A percentile compares a stretch with the other conserved stretches of the same genome.
Evolutionary conservation across 768 basidiomycete genomes (phyloP).

Genomic region (Gymnopilus junonius): DNA sequence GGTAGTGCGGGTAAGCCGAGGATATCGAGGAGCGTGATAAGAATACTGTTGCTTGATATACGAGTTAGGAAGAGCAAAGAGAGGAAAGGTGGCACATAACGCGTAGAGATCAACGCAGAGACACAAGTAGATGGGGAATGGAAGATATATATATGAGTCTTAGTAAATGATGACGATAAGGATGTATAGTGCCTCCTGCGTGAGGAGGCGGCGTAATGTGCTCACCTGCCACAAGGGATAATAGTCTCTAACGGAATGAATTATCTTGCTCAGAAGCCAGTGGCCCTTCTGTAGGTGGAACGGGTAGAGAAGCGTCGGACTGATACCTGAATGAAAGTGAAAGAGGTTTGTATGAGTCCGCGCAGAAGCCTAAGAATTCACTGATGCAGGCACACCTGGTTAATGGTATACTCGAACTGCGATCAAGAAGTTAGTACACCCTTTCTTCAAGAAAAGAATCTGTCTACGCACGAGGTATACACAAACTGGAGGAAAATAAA

Average conservation of each 20-base stretch:
- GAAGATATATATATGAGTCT: not conserved
- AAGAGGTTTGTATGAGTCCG: not conserved
- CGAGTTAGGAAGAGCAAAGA: conserved; percentile 50
- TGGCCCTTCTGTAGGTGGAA: conserved; percentile 67
- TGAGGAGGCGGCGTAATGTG: not conserved
- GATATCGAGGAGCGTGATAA: conserved; percentile 91
- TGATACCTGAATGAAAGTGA: conserved; percentile 64
- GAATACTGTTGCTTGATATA: conserved; percentile 92
- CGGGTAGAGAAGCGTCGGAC: conserved; percentile 89
- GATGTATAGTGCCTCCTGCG: not conserved
- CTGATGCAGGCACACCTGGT: conserved; percentile 54
- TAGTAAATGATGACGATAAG: not conserved
- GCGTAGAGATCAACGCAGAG: not conserved
- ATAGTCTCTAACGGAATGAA: conserved; percentile 87
- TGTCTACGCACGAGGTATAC: conserved; percentile 47
- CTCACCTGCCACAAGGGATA: conserved; percentile 93
- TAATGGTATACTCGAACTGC: conserved; percentile 91
- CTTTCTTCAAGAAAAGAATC: not conserved
- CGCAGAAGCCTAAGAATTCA: not conserved
- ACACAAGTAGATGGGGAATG: not conserved
- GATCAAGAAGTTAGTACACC: not conserved
- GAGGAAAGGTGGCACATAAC: not conserved
- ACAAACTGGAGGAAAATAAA: conserved; percentile 31
- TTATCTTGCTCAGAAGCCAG: conserved; percentile 72
- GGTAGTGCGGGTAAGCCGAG: conserved; percentile 84